phyloP scores from a whole-genome alignment of 2,329 filamentous ascomycete species.

The Aschersonia sp. region DNA sequence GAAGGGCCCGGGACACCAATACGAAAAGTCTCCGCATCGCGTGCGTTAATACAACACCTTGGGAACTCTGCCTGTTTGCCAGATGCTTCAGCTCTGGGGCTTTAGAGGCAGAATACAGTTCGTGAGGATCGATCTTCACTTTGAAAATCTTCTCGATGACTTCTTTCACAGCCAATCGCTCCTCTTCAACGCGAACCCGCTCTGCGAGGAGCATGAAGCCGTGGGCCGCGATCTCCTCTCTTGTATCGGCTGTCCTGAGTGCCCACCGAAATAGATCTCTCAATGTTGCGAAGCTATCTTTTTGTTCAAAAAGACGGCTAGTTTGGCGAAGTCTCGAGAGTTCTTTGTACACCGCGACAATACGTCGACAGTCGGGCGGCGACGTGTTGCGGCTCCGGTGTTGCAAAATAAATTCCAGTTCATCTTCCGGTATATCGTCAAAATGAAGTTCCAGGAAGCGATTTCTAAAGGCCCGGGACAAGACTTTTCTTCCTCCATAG shows the following conservation, averaged over 20 bases:
- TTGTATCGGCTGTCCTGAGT: conserved; percentile 65
- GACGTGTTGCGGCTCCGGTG: conserved; percentile 75
- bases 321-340: conserved; percentile 82
- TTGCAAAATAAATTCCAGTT: conserved; percentile 82
- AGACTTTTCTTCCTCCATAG: conserved; percentile 84
- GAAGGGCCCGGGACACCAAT: conserved; percentile 72
- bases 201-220: conserved; percentile 95
- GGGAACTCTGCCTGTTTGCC: conserved; percentile 30
- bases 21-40: conserved; percentile 89
- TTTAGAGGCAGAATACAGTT: conserved; percentile 52
- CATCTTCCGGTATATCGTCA: conserved; percentile 91
- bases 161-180: conserved; percentile 68
- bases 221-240: conserved; percentile 79
- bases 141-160: conserved; percentile 87
- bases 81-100: conserved; percentile 41
- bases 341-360: conserved; percentile 88
- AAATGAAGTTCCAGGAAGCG: conserved; percentile 95
- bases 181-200: conserved; percentile 80
- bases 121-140: conserved; percentile 59
- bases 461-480: conserved; percentile 92
- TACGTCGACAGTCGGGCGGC: conserved; percentile 78
- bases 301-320: conserved; percentile 85
- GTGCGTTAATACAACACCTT: conserved; percentile 80
- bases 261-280: conserved; percentile 96
- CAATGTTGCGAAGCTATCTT: conserved; percentile 91